Base-by-base conservation (phyloP, 139 green algal genomes). In the Pseudopediastrum boryanum region DNA sequence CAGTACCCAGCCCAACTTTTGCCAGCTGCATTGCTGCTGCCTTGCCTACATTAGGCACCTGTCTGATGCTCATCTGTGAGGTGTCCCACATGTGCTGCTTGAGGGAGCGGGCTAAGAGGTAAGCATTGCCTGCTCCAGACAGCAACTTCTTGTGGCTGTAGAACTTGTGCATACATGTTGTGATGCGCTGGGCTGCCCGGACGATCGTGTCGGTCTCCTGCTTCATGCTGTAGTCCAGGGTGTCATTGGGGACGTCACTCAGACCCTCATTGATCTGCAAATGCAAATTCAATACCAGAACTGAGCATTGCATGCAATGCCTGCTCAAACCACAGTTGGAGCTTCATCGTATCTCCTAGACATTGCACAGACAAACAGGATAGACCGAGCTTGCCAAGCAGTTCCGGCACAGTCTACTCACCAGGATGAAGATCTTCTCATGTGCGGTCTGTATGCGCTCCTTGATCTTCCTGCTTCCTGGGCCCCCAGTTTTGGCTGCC, bases 351-450 rank as follows among this genome's bases (percentile, higher is more conserved):
- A 58, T 58, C 48, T 58, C 48, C 19, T 19, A 27, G 16, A 27
- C 48, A 27, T 58, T 58, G 19, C 10, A 64, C 54, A 25, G 8
- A n/a, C n/a, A n/a, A n/a, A n/a, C n/a, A n/a, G n/a, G n/a, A n/a
- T n/a, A n/a, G n/a, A n/a, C n/a, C n/a, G n/a, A n/a, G n/a, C n/a
- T n/a, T n/a, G n/a, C n/a, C n/a, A n/a, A n/a, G n/a, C n/a, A n/a
- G n/a, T n/a, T n/a, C 7, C 54, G 54, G n/a, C 54, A 13, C 54
- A 13, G 7, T 6, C 33, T 3, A 6, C 85, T 56, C 58, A 95
- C 90, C 85, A 97, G 82, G 5, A 97, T 77, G 79, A 92, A 94
- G 9, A 94, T 88, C 84, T 97, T 97, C 75, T 97, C 86, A 0
- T 71, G 64, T 8, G 81, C 65, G 7, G 63, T 85, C 2, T 29